phyloP scores from a whole-genome alignment of 495 filamentous ascomycete genomes.

The Annulohypoxylon maeteangense region DNA sequence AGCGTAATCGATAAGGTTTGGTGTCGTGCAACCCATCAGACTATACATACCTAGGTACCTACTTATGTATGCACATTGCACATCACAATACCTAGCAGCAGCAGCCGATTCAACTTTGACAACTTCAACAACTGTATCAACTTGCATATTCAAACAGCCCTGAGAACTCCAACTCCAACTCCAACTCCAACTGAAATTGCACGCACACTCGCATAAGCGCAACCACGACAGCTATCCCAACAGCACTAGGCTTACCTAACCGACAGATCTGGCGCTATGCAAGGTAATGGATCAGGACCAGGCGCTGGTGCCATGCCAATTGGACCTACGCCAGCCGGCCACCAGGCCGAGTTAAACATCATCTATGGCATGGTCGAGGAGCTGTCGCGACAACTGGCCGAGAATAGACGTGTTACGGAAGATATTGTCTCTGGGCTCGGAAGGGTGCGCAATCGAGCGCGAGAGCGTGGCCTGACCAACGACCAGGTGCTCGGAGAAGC shows the following conservation, averaged over 20 bases:
- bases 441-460: slow-evolving; percentile 61
- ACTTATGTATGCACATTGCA: too few relatives aligned
- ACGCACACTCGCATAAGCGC: neutral
- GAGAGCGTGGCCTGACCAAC: slow-evolving; percentile 58
- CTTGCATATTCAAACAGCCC: slow-evolving; percentile 3
- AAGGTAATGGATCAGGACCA: slow-evolving; percentile 64
- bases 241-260: slow-evolving; percentile 55
- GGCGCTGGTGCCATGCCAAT: slow-evolving; percentile 54
- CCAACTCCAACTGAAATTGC: neutral
- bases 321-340: slow-evolving; percentile 78
- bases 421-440: slow-evolving; percentile 75
- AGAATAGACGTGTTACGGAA: slow-evolving; percentile 80
- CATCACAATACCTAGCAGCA: too few relatives aligned
- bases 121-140: slow-evolving; percentile 1
- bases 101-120: too few relatives aligned
- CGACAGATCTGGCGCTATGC: slow-evolving; percentile 61
- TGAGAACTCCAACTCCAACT: slow-evolving; percentile 23
- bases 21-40: neutral
- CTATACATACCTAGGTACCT: too few relatives aligned
- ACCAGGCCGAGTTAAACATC: slow-evolving; percentile 88
- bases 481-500: slow-evolving; percentile 61
- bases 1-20: slow-evolving; percentile 22
- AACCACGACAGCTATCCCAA: slow-evolving; percentile 16
- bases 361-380: slow-evolving; percentile 86
- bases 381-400: slow-evolving; percentile 76